phyloP scores from a whole-genome alignment of 768 basidiomycete genomes.

The Hygrophorus russula region DNA sequence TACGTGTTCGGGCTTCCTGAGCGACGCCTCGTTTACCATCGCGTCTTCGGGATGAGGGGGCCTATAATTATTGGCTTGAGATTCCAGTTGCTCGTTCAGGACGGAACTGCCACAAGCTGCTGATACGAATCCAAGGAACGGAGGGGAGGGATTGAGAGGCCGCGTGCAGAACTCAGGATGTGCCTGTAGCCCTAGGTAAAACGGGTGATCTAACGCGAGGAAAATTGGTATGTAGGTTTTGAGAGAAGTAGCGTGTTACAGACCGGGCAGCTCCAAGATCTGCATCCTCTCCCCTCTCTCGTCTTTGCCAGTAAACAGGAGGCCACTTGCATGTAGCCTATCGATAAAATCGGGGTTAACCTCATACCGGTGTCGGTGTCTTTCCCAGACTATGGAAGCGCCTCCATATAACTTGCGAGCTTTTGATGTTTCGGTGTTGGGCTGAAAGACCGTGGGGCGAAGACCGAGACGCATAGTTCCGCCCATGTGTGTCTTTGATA shows the following conservation, averaged over 20 bases:
- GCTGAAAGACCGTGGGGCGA: slow-evolving; percentile 86
- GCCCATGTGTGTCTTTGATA: slow-evolving; percentile 95
- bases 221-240: background rate
- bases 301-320: slow-evolving; percentile 71
- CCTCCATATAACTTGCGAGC: slow-evolving; percentile 77
- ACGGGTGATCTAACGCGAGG: slow-evolving; percentile 69
- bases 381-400: slow-evolving; percentile 79
- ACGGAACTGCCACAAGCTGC: slow-evolving; percentile 46
- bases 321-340: slow-evolving; percentile 53
- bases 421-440: slow-evolving; percentile 58
- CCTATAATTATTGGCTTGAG: slow-evolving; percentile 49
- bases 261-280: slow-evolving; percentile 76
- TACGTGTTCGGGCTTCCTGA: slow-evolving; percentile 1
- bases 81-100: slow-evolving; percentile 60
- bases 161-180: slow-evolving; percentile 99
- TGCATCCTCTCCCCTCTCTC: slow-evolving; percentile 98
- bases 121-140: slow-evolving; percentile 92
- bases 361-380: slow-evolving; percentile 92
- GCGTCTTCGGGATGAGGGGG: slow-evolving; percentile 69
- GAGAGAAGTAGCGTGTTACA: slow-evolving; percentile 15
- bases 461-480: slow-evolving; percentile 99
- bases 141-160: slow-evolving; percentile 93
- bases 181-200: slow-evolving; percentile 88
- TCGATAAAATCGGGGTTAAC: slow-evolving; percentile 86
- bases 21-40: slow-evolving; percentile 51